Evolutionary conservation across 1,284 basidiomycete species (phyloP), one percentile per base, ranked within the genome.

Genomic region (Stygiomarasmius scandens): DNA sequence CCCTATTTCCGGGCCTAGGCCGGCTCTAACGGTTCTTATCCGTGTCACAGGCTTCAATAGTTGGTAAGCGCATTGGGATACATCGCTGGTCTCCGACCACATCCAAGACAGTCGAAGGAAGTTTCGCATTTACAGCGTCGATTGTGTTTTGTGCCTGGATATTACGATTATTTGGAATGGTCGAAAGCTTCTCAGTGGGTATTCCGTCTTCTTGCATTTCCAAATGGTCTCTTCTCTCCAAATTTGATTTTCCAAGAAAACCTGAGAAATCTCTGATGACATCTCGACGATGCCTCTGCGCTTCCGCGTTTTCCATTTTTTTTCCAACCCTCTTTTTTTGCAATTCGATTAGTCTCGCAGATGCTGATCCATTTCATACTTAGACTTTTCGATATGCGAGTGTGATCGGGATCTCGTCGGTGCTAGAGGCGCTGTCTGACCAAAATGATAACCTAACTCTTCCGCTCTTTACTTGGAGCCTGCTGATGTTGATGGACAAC

Each of bases 391-490:
- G 82, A 47, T 90, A 89, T 69, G 74, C 76, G 36, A 69, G 73
- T 46, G 84, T 89, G n/a, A 82, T 87, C 20, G 72, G 74, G 14
- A 70, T 92, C 54, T 81, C 89, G 1, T 86, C 87, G 2, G 70
- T 92, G 52, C 79, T 97, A 63, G 95, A 98, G 73, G 95, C 93
- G 16, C 75, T 95, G 56, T 93, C 91, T 20, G 87, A 89, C 67
- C 95, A 98, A 73, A 97, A 98, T 73, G 95, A 98, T 74, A 98
- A 98, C 71, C 78, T 98, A 63, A 93, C 93, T 32, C 74, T 96
- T 59, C 94, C 94, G 22, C 75, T 96, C 72, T 96, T 90, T 70
- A 87, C 93, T 76, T 96, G 93, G 93, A 87, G 86, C 70, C 79
- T 89, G 78, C 72, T 90, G 47, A 85, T 84, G 46, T 71, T 89